Percentiles rank a stretch among this genome's conserved stretches.
These are phyloP conservation scores for Penicillium diatomitis DNA, from an alignment of 495 filamentous ascomycete species.

Conservation along the genomic window DNA sequence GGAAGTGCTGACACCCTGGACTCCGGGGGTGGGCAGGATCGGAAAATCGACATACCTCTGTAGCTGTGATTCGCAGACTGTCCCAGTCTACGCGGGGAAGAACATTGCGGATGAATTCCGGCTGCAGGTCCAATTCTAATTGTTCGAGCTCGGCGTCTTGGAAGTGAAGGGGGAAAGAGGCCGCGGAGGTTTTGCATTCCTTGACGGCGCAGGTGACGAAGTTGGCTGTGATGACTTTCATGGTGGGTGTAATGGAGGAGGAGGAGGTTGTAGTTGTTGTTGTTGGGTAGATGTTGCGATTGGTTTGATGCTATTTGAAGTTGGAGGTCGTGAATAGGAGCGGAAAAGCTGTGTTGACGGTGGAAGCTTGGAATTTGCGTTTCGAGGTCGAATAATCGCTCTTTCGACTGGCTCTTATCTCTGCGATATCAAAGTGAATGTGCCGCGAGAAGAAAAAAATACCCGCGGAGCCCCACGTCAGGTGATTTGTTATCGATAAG, in stretches of 20 bases:
- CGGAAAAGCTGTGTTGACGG: too few species aligned
- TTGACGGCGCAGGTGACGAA: constrained; percentile 96
- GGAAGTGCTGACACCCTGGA: too few species aligned
- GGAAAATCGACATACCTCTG: constrained; percentile 53
- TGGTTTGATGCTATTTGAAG: background rate
- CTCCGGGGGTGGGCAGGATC: too few species aligned
- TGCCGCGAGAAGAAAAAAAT: constrained; percentile 1
- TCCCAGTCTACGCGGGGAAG: constrained; percentile 85
- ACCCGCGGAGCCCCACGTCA: constrained; percentile 3
- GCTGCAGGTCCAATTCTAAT: constrained; percentile 70
- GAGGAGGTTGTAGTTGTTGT: background rate
- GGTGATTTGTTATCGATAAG: constrained; percentile 12
- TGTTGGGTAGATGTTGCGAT: background rate
- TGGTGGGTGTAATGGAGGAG: constrained; percentile 23
- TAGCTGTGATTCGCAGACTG: constrained; percentile 58
- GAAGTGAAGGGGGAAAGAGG: constrained; percentile 84
- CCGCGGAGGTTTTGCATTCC: constrained; percentile 68
- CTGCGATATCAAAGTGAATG: background rate
- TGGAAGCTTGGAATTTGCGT: too few species aligned
- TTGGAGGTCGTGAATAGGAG: too few species aligned
- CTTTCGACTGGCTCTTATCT: too few species aligned
- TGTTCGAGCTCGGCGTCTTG: constrained; percentile 81
- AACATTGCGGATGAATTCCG: constrained; percentile 69
- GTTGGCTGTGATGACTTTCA: constrained; percentile 96
- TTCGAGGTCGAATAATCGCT: too few species aligned